Evolutionary conservation across 805 yeast species (phyloP).

Genomic region (Zygosaccharomyces lentus): DNA sequence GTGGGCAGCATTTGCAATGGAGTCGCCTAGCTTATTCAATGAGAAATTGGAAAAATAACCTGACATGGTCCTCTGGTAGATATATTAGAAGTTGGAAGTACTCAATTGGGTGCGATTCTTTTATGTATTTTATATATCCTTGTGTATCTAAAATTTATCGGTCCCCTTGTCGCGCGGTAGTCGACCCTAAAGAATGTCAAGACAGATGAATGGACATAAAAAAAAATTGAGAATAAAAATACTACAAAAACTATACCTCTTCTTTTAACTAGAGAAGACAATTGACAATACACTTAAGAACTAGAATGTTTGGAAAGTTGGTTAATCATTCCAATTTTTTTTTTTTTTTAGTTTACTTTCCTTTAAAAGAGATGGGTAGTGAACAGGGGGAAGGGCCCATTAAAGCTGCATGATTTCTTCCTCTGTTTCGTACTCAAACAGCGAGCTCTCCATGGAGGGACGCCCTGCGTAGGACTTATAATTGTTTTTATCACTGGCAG

Average conservation of each 20-base stretch:
- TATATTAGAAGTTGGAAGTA: background rate
- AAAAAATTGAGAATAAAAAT: background rate
- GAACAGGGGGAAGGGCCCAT: background rate
- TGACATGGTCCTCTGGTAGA: constrained; percentile 6
- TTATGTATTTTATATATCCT: constrained; percentile 1
- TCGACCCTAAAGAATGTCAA: background rate
- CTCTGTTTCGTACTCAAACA: constrained; percentile 25
- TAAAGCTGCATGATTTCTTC: constrained; percentile 20
- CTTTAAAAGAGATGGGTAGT: background rate
- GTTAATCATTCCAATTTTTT: background rate
- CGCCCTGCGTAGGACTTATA: background rate
- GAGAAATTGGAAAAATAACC: constrained; percentile 25
- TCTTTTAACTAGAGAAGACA: background rate
- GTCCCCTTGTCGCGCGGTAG: background rate
- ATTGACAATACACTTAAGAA: background rate
- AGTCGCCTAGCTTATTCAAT: constrained; percentile 29
- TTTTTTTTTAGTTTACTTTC: background rate
- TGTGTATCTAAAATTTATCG: background rate
- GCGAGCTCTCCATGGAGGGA: constrained; percentile 16
- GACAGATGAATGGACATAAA: background rate
- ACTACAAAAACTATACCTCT: background rate
- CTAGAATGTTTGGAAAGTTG: background rate
- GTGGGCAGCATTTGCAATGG: constrained; percentile 32
- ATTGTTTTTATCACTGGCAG: background rate
- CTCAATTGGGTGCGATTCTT: constrained; percentile 1